Evolutionary conservation across 306 rosid species (phyloP).

Genomic region (Prosopis cineraria): DNA sequence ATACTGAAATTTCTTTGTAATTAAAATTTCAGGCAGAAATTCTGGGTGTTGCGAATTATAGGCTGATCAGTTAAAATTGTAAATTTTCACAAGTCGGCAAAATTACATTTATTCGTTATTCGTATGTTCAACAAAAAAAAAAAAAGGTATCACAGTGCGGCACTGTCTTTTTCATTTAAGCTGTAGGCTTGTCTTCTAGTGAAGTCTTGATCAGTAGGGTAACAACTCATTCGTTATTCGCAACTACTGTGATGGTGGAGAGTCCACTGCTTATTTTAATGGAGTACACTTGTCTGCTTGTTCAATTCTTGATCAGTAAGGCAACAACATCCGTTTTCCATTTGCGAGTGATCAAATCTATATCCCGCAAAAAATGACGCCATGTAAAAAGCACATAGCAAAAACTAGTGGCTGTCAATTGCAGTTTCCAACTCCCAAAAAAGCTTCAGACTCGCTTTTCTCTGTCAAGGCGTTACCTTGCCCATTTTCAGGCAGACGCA

Average conservation of each 20-base stretch:
- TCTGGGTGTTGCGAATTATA: slow-evolving; percentile 20
- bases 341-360: neutral
- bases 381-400: neutral
- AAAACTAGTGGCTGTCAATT: neutral
- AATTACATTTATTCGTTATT: slow-evolving; percentile 41
- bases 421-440: neutral
- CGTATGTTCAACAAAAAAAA: slow-evolving; percentile 5
- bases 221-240: slow-evolving; percentile 25
- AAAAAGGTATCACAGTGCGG: neutral
- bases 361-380: neutral
- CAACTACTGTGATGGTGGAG: slow-evolving; percentile 9
- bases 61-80: slow-evolving; percentile 42
- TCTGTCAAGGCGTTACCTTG: neutral
- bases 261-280: slow-evolving; percentile 3
- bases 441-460: neutral
- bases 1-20: slow-evolving; percentile 1
- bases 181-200: slow-evolving; percentile 13
- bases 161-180: neutral
- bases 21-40: slow-evolving; percentile 7
- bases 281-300: slow-evolving; percentile 8
- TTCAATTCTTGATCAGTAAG: slow-evolving; percentile 14
- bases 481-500: neutral
- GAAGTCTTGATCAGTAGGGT: slow-evolving; percentile 12
- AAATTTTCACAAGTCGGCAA: slow-evolving; percentile 43
- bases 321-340: neutral